These are phyloP conservation scores for Aspergillus asperescens DNA, from an alignment of 495 filamentous ascomycete species.

Conservation along the genomic window DNA sequence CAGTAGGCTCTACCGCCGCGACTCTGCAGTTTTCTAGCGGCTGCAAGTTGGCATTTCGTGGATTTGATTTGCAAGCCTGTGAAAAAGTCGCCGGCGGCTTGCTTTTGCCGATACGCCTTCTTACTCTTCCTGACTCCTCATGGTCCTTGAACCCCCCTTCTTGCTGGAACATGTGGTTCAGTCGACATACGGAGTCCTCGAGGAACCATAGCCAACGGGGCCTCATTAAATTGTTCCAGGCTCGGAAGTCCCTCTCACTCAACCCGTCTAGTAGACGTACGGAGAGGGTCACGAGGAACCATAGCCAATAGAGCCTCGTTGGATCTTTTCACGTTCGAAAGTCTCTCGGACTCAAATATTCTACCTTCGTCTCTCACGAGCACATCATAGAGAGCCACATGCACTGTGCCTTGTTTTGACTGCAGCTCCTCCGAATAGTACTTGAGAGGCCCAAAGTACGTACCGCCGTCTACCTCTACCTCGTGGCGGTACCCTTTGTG, in stretches of 20 bases:
- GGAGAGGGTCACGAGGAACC: slow-evolving; percentile 11
- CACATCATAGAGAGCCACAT: slow-evolving; percentile 24
- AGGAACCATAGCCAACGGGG: neutral
- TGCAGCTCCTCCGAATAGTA: slow-evolving; percentile 17
- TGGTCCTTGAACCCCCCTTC: neutral
- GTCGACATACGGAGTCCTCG: neutral
- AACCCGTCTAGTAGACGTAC: neutral
- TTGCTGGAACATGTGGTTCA: neutral
- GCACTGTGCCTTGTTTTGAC: slow-evolving; percentile 28
- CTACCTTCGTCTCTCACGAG: slow-evolving; percentile 10
- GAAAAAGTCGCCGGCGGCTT: neutral
- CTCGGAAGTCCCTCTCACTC: neutral
- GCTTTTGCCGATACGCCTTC: neutral
- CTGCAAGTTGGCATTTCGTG: slow-evolving; percentile 20
- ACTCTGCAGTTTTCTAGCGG: slow-evolving; percentile 22
- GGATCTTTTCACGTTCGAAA: slow-evolving; percentile 3
- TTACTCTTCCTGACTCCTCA: neutral
- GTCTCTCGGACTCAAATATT: neutral
- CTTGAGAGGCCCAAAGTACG: slow-evolving; percentile 14
- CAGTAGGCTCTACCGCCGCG: slow-evolving; percentile 7
- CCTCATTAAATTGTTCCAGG: neutral
- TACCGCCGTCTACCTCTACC: slow-evolving; percentile 14
- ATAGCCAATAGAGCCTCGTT: slow-evolving; percentile 2
- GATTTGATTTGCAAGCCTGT: neutral
- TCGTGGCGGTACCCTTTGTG: slow-evolving; percentile 23